Evolutionary conservation across 805 yeast genomes (phyloP), one percentile per base, ranked within the genome.

Genomic region (Groenewaldozyma salmanticensis): DNA sequence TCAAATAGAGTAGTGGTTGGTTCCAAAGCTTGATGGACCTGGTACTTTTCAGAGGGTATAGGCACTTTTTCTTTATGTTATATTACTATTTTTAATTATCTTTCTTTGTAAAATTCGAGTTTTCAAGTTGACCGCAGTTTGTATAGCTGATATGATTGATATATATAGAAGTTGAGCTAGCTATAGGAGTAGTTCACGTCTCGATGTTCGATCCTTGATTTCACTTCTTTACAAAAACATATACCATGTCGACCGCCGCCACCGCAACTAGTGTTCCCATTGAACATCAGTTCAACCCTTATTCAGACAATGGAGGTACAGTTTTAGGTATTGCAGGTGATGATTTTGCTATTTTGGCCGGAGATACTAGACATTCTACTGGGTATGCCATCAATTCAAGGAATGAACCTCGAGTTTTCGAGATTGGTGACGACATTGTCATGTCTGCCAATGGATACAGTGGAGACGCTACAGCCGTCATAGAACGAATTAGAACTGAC

Each of bases 321-420:
- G 88, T 90, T 42, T 67, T 92, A 52, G 98, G 97, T 40, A 92
- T 92, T 63, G 96, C 98, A 1, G 98, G 98, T 38, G 84, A 86
- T 60, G 96, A 92, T 63, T 92, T 87, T 57, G 96, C 95, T 16
- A 92, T 92, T 27, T 70, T 92, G 46, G 98, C 98, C 1, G 97
- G 97, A 35, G 98, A 92, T 62, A 92, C 98, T n/a, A 81, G 98
- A 69, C 94, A 83, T 57, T 85, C 95, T 4, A 79, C 82, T 16
- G 98, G 96, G 18, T 92, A 87, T 65, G 79, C 84, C 48, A 92
- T 92, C 61, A 87, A 92, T 61, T 79, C 96, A 6, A 78, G 98
- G 58, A 79, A 82, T 61, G 92, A 85, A 61, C 92, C 95, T 33
- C 88, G 86, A 62, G 83, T 92, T 42, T 81, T 84, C 54, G 75